Evolutionary conservation across 257 asterid species (phyloP).

Genomic region (Galeopsis tetrahit): DNA sequence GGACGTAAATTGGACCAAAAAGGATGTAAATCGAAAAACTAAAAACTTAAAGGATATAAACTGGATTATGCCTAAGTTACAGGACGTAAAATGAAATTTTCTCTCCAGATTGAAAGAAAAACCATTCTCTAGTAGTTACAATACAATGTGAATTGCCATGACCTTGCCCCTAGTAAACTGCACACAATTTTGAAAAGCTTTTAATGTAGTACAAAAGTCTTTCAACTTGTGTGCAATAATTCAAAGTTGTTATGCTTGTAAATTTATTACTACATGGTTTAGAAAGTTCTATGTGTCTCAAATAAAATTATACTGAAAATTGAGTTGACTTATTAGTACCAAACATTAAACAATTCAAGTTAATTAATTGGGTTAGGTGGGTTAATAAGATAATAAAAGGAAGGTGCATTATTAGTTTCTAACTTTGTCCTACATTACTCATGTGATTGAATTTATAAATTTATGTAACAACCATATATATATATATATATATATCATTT

Average conservation of each 20-base stretch:
- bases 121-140: too few relatives aligned
- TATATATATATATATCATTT: too few relatives aligned
- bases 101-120: constrained; percentile 16
- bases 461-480: not conserved
- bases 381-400: not conserved
- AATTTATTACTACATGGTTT: constrained; percentile 1
- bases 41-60: too few relatives aligned
- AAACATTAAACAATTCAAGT: too few relatives aligned
- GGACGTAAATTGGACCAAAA: too few relatives aligned
- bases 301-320: too few relatives aligned
- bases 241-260: constrained; percentile 36
- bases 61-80: too few relatives aligned
- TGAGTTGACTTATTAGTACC: too few relatives aligned
- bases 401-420: too few relatives aligned
- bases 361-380: not conserved
- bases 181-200: constrained; percentile 33
- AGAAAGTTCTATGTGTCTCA: constrained; percentile 19
- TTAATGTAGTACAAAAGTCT: constrained; percentile 14
- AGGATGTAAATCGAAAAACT: too few relatives aligned
- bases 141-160: constrained; percentile 29
- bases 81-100: too few relatives aligned
- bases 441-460: not conserved
- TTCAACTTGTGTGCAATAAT: constrained; percentile 4
- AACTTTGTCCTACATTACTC: not conserved
- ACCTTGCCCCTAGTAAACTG: constrained; percentile 17